Evolutionary conservation across 2,329 filamentous ascomycete genomes (phyloP).

Genomic region (Neopestalotiopsis clavispora): DNA sequence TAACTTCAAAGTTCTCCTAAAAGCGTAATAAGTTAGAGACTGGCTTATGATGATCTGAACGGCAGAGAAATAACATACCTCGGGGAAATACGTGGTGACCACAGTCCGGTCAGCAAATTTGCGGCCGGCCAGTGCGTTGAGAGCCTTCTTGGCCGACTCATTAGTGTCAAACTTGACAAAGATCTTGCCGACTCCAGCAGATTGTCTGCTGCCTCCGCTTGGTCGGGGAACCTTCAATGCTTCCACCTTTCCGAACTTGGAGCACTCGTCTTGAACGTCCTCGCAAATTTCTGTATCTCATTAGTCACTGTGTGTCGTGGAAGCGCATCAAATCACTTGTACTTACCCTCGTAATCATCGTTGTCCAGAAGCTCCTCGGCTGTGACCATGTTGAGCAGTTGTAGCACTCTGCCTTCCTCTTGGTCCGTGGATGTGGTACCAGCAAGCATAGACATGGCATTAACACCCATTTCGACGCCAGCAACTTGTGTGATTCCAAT

Average conservation of each 20-base stretch:
- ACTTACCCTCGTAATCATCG: conserved; percentile 90
- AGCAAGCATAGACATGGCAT: conserved; percentile 96
- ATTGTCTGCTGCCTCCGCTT: conserved; percentile 79
- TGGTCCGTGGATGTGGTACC: conserved; percentile 81
- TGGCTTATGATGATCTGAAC: background rate
- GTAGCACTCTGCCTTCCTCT: conserved; percentile 83
- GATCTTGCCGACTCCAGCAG: conserved; percentile 93
- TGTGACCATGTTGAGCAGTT: conserved; percentile 98
- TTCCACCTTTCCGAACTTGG: conserved; percentile 83
- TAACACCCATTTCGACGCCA: conserved; percentile 93
- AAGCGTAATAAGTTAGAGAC: conserved; percentile 36
- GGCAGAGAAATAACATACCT: conserved; percentile 59
- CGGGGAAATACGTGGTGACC: conserved; percentile 94
- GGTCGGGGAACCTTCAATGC: conserved; percentile 95
- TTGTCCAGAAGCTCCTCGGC: conserved; percentile 91
- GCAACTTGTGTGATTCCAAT: conserved; percentile 92
- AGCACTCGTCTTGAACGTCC: conserved; percentile 90
- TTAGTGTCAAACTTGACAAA: conserved; percentile 88
- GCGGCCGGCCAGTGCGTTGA: conserved; percentile 87
- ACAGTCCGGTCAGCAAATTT: conserved; percentile 98
- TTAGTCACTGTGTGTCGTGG: conserved; percentile 39
- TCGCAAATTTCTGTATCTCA: conserved; percentile 82
- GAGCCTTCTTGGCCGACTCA: conserved; percentile 80
- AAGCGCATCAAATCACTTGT: background rate
- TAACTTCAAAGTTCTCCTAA: conserved; percentile 92